phyloP scores from a whole-genome alignment of 2,329 filamentous ascomycete species.

The Alternaria sp. region DNA sequence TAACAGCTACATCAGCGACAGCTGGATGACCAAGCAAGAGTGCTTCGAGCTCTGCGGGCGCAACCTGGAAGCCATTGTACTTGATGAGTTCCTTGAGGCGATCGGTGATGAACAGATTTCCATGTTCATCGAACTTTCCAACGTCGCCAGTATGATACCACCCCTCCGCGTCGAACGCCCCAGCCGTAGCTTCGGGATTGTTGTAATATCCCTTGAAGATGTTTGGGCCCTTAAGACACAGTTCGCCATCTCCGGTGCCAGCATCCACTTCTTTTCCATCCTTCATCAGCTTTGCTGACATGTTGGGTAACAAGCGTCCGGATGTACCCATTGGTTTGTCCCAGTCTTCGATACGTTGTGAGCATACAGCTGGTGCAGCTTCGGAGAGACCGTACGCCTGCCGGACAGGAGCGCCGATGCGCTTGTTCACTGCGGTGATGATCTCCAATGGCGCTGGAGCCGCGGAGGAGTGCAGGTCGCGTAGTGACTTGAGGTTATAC shows the following conservation, averaged over 20 bases:
- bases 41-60: conserved; percentile 66
- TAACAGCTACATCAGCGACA: conserved; percentile 70
- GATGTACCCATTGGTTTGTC: conserved; percentile 47
- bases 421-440: background rate
- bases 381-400: background rate
- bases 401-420: background rate
- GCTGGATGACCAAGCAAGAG: conserved; percentile 61
- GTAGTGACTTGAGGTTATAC: background rate
- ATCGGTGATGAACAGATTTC: conserved; percentile 42
- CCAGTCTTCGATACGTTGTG: conserved; percentile 28
- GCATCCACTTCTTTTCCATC: background rate
- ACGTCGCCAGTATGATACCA: conserved; percentile 1
- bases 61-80: conserved; percentile 67
- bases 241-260: background rate
- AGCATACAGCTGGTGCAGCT: background rate
- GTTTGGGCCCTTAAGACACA: background rate
- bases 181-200: background rate
- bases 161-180: accelerated
- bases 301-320: conserved; percentile 47
- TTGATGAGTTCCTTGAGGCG: conserved; percentile 63
- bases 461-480: background rate
- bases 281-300: conserved; percentile 39
- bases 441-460: background rate
- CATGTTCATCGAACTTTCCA: conserved; percentile 40
- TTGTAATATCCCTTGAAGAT: conserved; percentile 1